Percentiles rank a stretch among this genome's conserved stretches.
Evolutionary conservation across 257 asterid genomes (phyloP).

Genomic region (Nicotiana tabacum): DNA sequence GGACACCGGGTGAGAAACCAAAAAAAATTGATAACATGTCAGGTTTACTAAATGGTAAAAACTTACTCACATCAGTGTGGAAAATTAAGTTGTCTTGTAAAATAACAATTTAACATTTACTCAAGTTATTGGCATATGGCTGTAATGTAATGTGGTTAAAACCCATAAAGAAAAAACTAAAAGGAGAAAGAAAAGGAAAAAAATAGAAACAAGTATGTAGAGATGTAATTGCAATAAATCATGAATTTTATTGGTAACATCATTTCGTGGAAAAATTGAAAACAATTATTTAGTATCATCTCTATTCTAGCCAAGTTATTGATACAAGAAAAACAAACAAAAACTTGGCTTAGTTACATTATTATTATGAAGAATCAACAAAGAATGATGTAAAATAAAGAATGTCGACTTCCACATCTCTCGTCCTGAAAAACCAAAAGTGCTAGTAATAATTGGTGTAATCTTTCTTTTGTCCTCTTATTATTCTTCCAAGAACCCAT

Average conservation of each 20-base stretch:
- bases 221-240: background rate
- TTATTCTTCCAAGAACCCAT: conserved; percentile 25
- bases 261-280: background rate
- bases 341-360: background rate
- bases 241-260: background rate
- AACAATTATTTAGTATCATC: background rate
- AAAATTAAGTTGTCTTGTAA: background rate
- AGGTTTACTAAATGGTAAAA: too few relatives aligned
- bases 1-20: too few relatives aligned
- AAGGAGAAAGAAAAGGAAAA: background rate
- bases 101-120: background rate
- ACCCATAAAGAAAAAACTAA: background rate
- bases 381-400: background rate
- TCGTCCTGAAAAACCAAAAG: background rate
- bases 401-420: background rate
- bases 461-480: conserved; percentile 17
- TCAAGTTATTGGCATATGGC: background rate
- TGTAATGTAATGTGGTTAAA: too few relatives aligned
- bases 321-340: background rate
- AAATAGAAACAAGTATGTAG: background rate
- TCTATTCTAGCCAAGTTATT: background rate
- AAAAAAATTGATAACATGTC: too few relatives aligned
- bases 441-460: background rate
- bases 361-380: background rate
- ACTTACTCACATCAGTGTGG: too few relatives aligned